These are phyloP conservation scores for Plasmodium ovale DNA, from an alignment of 169 alveolate genomes.

Conservation along the genomic window DNA sequence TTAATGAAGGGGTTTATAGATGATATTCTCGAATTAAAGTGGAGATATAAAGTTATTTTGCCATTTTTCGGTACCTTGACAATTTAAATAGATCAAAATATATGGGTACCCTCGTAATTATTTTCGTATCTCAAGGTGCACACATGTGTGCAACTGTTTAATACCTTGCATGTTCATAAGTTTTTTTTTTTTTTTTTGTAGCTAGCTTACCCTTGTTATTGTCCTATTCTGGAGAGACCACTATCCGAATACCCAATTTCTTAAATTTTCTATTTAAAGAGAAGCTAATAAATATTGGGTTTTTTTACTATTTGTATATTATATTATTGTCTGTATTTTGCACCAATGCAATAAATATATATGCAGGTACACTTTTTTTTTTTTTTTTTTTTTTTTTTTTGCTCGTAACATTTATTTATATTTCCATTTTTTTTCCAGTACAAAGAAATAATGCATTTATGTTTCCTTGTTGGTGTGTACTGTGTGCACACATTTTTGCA, in stretches of 20 bases:
- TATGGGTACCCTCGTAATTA: neutral
- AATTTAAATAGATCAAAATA: conserved; percentile 5
- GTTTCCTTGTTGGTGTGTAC: neutral
- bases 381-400: conserved; percentile 1
- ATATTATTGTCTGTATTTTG: conserved; percentile 90
- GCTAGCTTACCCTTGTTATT: conserved; percentile 87
- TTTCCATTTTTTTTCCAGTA: neutral
- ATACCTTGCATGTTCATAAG: neutral
- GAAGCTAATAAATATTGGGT: conserved; percentile 86
- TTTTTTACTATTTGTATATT: conserved; percentile 90
- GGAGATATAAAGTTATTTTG: conserved; percentile 93
- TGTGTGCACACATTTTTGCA: neutral
- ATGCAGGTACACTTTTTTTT: conserved; percentile 87
- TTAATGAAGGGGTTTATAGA: conserved; percentile 89
- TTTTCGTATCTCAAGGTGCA: neutral
- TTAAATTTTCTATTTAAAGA: conserved; percentile 79
- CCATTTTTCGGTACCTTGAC: conserved; percentile 90
- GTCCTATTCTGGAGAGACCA: conserved; percentile 93
- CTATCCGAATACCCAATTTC: conserved; percentile 87
- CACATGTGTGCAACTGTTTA: neutral
- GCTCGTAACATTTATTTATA: neutral
- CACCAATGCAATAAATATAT: conserved; percentile 94
- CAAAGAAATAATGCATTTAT: neutral
- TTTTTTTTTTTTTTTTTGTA: conserved; percentile 42
- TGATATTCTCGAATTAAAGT: conserved; percentile 92